Evolutionary conservation across 2,329 filamentous ascomycete genomes (phyloP), one percentile per base, ranked within the genome.

Genomic region (Fusarium circinatum): DNA sequence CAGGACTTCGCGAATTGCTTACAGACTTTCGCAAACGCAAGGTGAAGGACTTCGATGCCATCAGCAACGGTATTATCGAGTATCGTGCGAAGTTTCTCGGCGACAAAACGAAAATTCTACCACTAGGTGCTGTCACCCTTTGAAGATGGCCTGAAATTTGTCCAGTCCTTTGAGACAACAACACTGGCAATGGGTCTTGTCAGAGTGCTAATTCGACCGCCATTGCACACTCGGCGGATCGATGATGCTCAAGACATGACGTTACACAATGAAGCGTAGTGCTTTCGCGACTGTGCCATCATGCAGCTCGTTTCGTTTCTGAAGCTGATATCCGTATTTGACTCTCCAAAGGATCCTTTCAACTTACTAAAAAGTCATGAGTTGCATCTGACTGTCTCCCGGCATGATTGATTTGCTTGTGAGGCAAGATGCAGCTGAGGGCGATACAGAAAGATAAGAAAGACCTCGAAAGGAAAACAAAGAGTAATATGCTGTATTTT

Each of bases 31-130:
- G 90, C 75, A 84, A 84, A 71, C 86, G 86, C 74, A 89, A 90
- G 75, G 85, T 91, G 64, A 88, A 87, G 79, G 91, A 93, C 78
- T 93, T 93, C 79, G 85, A 90, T 70, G 86, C 86, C 56, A 92
- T 94, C 79, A 91, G 91, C 64, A 84, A 87, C 76, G 89, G 89
- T 62, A 93, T 94, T 76, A 86, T 92, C 79, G 87, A 90, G 73
- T 92, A 91, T 80, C 89, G 91, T 77, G 86, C 89, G 71, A 86
- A 86, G 62, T 93, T 93, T 77, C 84, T 91, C 34, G 88, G 86
- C 75, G 91, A 94, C 82, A 85, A 86, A 71, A 89, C 88, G 76
- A 91, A 89, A 83, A 85, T 93, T 55, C 83, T 94, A 51, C 85
- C 86, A 61, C 83, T 92, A 73, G 88, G 89, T 74, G 81, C 84